Base-by-base conservation (phyloP, 768 basidiomycete species). In the Tylopilus sp. region DNA sequence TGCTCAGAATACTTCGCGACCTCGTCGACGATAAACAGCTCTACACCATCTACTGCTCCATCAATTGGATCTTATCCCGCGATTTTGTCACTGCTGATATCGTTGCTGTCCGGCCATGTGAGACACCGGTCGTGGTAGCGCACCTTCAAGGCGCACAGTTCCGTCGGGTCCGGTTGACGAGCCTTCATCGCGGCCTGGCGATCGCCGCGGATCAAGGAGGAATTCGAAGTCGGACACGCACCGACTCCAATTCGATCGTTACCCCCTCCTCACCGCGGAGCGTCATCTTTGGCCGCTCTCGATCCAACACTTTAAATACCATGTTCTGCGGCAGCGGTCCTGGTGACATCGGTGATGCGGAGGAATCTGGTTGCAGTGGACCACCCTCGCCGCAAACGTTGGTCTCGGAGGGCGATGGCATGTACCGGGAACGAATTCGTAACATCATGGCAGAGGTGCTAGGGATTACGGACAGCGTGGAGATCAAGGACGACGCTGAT, bases 131-230 rank as follows among this genome's bases (percentile, higher is more conserved):
- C 21, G 69, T 88, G 21, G 75, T 88, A 7, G 86, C 82, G 3
- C 74, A 74, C 33, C 48, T 85, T 21, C 78, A 78, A 56, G 79
- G 75, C 3, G 80, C 83, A 52, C 75, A 73, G 36, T 89, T 89
- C 63, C 78, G 79, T 40, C 74, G 78, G 31, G 73, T 86, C 15
- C 73, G 74, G 1, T 66, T 85, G 21, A 70, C 69, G 47, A 73
- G 73, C 45, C 71, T 89, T 39, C 74, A 74, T 58, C 72, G 70
- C 8, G 71, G 71, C 1, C 70, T 84, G n/a, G 66, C 65, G 1
- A 67, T 64, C 15, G 71, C 75, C 1, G 61, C 68, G 1, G 63
- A 61, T 33, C 48, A 58, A 4, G 40, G 46, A 2, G 46, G 40
- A 6, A 40, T 39, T 2, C 44, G 42, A 7, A 56, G 20, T 12